Conservation (phyloP, 768 basidiomycete genomes). For the Tulasnella calospora region DNA sequence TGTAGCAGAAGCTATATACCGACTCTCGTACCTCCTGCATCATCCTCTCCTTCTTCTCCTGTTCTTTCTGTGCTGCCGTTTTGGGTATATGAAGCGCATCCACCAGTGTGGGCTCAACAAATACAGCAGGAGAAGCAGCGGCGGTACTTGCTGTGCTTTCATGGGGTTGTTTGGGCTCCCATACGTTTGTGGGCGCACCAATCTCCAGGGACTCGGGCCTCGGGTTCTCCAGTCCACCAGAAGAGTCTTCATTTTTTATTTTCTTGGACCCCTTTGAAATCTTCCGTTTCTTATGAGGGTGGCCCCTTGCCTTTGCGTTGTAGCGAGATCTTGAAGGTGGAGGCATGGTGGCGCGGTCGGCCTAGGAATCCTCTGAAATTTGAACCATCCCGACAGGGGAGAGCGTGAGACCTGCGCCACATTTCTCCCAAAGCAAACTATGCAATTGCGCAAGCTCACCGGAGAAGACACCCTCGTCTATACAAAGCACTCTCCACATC, state of each 20-base stretch:
- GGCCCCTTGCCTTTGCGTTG: slow-evolving; percentile 67
- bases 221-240: slow-evolving; percentile 26
- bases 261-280: slow-evolving; percentile 32
- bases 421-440: background rate
- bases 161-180: slow-evolving; percentile 19
- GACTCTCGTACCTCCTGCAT: slow-evolving; percentile 52
- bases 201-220: background rate
- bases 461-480: background rate
- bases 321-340: slow-evolving; percentile 35
- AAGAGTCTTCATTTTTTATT: slow-evolving; percentile 30
- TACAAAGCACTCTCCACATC: background rate
- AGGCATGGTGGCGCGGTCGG: slow-evolving; percentile 1
- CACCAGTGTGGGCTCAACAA: slow-evolving; percentile 48
- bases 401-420: background rate
- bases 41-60: slow-evolving; percentile 54
- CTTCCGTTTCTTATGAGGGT: slow-evolving; percentile 60
- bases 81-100: slow-evolving; percentile 56
- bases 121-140: background rate
- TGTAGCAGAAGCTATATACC: background rate
- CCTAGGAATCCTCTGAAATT: background rate
- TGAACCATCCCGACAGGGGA: background rate
- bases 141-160: background rate
- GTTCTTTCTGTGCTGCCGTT: slow-evolving; percentile 55
- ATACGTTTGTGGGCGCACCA: background rate
- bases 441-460: background rate